These are phyloP conservation scores for Vigna angularis DNA, from an alignment of 306 rosid species.

Conservation along the genomic window DNA sequence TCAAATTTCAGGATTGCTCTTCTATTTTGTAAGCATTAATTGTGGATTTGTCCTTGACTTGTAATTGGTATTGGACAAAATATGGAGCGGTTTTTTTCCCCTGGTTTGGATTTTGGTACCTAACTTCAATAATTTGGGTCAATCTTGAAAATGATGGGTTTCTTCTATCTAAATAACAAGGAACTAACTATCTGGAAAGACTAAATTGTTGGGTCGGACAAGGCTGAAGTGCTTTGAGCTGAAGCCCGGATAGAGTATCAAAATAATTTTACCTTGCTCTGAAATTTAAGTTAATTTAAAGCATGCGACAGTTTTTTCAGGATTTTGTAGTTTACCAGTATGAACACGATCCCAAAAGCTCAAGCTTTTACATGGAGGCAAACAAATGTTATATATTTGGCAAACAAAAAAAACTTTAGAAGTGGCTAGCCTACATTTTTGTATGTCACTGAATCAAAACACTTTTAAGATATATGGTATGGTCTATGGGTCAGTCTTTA, in stretches of 20 bases:
- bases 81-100: neutral
- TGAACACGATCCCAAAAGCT: neutral
- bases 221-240: neutral
- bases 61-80: neutral
- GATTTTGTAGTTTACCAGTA: neutral
- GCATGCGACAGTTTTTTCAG: neutral
- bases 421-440: neutral
- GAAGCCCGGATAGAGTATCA: neutral
- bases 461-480: neutral
- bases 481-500: neutral
- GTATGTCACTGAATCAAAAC: neutral
- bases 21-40: neutral
- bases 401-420: neutral
- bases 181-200: neutral
- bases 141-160: neutral
- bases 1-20: conserved; percentile 15
- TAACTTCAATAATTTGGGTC: neutral
- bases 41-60: conserved; percentile 18
- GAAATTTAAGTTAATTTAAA: neutral
- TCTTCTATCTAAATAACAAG: conserved; percentile 14
- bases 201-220: neutral
- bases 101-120: neutral
- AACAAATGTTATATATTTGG: neutral
- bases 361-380: conserved; percentile 3
- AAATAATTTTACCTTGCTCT: conserved; percentile 2